Base-by-base conservation (phyloP, 352 stramenopile genomes). In the Phytopythium cucurbitacearum region DNA sequence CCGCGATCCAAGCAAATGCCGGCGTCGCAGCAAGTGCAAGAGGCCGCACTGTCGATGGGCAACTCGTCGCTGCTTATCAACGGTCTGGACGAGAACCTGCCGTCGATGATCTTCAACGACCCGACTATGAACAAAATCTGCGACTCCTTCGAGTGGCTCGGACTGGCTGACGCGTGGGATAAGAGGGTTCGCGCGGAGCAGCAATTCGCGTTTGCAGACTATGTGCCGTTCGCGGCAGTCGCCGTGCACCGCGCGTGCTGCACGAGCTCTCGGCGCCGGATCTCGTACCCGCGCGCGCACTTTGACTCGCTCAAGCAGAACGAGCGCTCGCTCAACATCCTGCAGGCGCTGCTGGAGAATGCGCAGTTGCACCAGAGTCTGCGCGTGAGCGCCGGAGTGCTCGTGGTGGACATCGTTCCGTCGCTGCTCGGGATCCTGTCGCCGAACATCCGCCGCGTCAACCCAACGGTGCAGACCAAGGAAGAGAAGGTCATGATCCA, bases 31-130 rank as follows among this genome's bases (percentile, higher is more conserved):
- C 68, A 80, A 40, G 85, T 96, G 32, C 69, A 77, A n/a, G 71
- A 93, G 52, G 74, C 85, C 6, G 70, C 79, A 41, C 63, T 78
- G 12, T 74, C 77, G 8, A 68, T 97, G 48, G 89, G 85, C 35
- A 95, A 96, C 53, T 84, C 71, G 40, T 60, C 73, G 8, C 59
- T 93, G 40, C 59, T 98, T 9, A 70, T 97, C 41, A 89, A 89
- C 28, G 87, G 76, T 4, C 61, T 97, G 40, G 87, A 97, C 39
- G 89, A 97, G 59, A 97, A 97, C 59, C 73, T 96, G 51, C 71
- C 86, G 6, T 75, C 79, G 52, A 85, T 96, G 59, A 84, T 88
- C 34, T 96, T 94, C 60, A 97, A 89, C 55, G 88, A 97, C 70
- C 88, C 91, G 33, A 92, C 85, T 3, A 82, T 95, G 74, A 87